Conservation (phyloP, 768 basidiomycete genomes). For the Mycena belliarum region DNA sequence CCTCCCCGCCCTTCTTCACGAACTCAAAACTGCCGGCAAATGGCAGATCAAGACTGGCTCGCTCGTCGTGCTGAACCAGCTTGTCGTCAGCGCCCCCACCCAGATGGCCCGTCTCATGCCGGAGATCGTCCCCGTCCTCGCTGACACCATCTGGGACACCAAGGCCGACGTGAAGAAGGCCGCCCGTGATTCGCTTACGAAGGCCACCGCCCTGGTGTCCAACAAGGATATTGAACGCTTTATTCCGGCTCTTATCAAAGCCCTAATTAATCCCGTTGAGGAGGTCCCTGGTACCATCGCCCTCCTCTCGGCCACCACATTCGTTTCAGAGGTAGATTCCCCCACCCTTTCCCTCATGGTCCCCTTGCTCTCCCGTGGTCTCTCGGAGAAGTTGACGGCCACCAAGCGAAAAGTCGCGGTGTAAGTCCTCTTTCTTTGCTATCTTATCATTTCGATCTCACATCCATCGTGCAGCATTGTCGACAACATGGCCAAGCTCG, state of each 20-base stretch:
- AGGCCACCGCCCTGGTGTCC: constrained; percentile 90
- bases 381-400: constrained; percentile 91
- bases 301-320: constrained; percentile 96
- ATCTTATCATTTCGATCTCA: constrained; percentile 20
- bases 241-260: constrained; percentile 97
- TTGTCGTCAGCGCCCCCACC: constrained; percentile 77
- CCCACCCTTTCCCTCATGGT: constrained; percentile 98
- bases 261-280: constrained; percentile 98
- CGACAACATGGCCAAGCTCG: constrained; percentile 99
- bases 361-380: constrained; percentile 91
- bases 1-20: constrained; percentile 85
- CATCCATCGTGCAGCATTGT: constrained; percentile 60
- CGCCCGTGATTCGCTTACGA: constrained; percentile 90
- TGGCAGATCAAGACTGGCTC: constrained; percentile 96
- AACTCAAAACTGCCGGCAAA: constrained; percentile 95
- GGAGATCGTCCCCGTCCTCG: constrained; percentile 90
- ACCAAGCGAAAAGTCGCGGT: constrained; percentile 98
- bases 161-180: constrained; percentile 99
- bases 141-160: constrained; percentile 98
- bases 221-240: constrained; percentile 99
- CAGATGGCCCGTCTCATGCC: constrained; percentile 91
- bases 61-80: constrained; percentile 79
- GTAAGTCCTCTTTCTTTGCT: constrained; percentile 46
- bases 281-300: constrained; percentile 95
- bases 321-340: constrained; percentile 99